Evolutionary conservation across 129 eudicot species (phyloP), one percentile per base, ranked within the genome.

Genomic region (Pseudognaphalium luteoalbum): DNA sequence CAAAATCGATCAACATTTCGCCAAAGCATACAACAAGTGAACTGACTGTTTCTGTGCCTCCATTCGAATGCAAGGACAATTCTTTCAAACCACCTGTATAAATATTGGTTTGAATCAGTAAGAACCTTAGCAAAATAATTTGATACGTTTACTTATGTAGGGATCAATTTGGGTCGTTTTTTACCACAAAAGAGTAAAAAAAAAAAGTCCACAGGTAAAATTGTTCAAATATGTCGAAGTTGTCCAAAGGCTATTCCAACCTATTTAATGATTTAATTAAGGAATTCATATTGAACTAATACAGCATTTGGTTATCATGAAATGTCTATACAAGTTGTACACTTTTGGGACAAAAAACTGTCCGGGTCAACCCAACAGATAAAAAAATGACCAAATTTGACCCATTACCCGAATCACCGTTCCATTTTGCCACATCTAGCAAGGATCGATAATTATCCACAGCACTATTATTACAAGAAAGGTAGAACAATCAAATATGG

Each of bases 1-100:
- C 96, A 41, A 89, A 92, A 81, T 92, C 97, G 70, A 92, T 89
- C 87, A 92, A 70, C 93, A 92, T 84, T 81, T 92, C 96, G 0
- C 97, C 97, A 69, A 92, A 92, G 64, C 97, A 92, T 33, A 80
- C 83, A 29, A 80, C 80, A 21, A 80, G 75, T 20, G 83, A 66
- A 42, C 68, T 14, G 7, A 14, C 17, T 56, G 68, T 56, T n/a
- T 66, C 52, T 54, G 74, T 52, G 47, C 64, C 62, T 42, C 83
- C 83, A 66, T 73, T 74, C 8, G 83, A 80, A 80, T 80, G 29
- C 75, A 67, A 57, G 41, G 79, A 66, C 17, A 58, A 47, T 22
- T 32, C 79, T 66, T 80, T 73, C 17, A n/a, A 34, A 42, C 70
- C 54, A 67, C 57, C 83, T 80, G 74, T 35, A 74, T 19, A 65